Percentiles rank a stretch among this genome's conserved stretches.
Evolutionary conservation across 2,329 filamentous ascomycete species (phyloP).

Genomic region (Clonostachys byssicola): DNA sequence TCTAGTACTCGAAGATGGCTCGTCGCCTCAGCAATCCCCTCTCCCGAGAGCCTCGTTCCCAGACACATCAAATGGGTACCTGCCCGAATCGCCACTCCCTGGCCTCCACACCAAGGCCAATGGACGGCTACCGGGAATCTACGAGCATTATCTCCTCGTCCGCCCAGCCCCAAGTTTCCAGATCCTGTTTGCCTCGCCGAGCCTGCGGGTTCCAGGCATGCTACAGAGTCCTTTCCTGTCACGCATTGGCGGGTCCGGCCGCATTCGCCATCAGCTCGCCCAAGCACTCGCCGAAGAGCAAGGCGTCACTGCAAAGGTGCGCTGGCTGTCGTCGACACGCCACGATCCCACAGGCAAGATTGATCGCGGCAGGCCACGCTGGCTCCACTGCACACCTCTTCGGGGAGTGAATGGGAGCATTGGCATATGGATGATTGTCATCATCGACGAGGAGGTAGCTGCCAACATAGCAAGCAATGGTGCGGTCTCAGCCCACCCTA

Average conservation of each 20-base stretch:
- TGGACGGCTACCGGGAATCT: slow-evolving; percentile 23
- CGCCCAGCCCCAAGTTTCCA: slow-evolving; percentile 61
- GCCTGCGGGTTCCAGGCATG: slow-evolving; percentile 63
- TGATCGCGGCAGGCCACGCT: slow-evolving; percentile 52
- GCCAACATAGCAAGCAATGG: not conserved
- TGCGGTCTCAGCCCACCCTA: not conserved
- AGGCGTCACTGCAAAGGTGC: slow-evolving; percentile 70
- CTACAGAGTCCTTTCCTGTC: slow-evolving; percentile 55
- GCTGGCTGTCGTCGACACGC: slow-evolving; percentile 54
- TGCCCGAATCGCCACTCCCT: not conserved
- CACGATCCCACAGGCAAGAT: slow-evolving; percentile 4
- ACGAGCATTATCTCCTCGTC: slow-evolving; percentile 58
- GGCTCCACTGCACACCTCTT: slow-evolving; percentile 76
- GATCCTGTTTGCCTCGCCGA: slow-evolving; percentile 66
- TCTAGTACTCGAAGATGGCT: slow-evolving; percentile 31
- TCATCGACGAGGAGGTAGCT: slow-evolving; percentile 49
- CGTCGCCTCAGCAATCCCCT: slow-evolving; percentile 1
- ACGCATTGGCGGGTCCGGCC: slow-evolving; percentile 44
- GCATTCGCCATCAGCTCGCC: slow-evolving; percentile 41
- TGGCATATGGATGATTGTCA: slow-evolving; percentile 75
- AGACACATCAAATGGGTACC: not conserved
- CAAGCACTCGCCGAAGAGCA: slow-evolving; percentile 63
- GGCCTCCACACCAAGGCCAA: slow-evolving; percentile 1
- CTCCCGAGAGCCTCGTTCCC: no score
- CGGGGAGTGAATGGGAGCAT: slow-evolving; percentile 62